These are phyloP conservation scores for Fomitopsis betulina DNA, from an alignment of 1,284 basidiomycete genomes.

Conservation along the genomic window DNA sequence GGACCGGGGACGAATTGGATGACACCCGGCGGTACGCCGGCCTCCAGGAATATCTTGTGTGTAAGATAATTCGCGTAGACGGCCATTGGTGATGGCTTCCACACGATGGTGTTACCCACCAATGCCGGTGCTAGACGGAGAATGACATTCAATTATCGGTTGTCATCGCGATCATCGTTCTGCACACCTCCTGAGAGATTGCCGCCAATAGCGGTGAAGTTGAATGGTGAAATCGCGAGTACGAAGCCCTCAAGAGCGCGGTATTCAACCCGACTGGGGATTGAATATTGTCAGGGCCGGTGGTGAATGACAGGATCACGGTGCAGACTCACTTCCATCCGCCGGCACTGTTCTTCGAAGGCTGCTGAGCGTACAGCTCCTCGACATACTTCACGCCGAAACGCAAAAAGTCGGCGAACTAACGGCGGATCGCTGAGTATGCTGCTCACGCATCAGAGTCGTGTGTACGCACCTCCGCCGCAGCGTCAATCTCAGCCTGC, in stretches of 20 bases:
- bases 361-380: conserved; percentile 90
- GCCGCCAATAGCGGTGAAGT: conserved; percentile 96
- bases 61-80: conserved; percentile 94
- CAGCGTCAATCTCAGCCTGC: conserved; percentile 99
- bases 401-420: conserved; percentile 93
- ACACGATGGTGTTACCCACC: conserved; percentile 93
- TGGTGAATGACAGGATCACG: not conserved
- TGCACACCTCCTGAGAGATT: conserved; percentile 75
- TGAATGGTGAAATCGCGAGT: conserved; percentile 96
- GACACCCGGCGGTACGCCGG: conserved; percentile 90
- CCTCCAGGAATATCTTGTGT: conserved; percentile 90
- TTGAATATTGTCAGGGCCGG: not conserved
- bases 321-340: conserved; percentile 83
- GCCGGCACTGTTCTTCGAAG: conserved; percentile 80
- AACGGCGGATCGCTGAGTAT: conserved; percentile 6
- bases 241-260: conserved; percentile 97
- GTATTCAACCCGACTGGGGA: conserved; percentile 84
- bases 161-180: not conserved
- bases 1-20: conserved; percentile 96
- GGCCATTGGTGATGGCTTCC: conserved; percentile 97
- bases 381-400: conserved; percentile 98
- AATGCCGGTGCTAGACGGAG: conserved; percentile 72
- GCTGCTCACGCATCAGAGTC: not conserved
- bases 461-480: conserved; percentile 74
- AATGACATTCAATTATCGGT: conserved; percentile 1